A percentile compares a stretch with the other conserved stretches of the same genome.
phyloP scores from a whole-genome alignment of 768 basidiomycete species.

The Artomyces pyxidatus region DNA sequence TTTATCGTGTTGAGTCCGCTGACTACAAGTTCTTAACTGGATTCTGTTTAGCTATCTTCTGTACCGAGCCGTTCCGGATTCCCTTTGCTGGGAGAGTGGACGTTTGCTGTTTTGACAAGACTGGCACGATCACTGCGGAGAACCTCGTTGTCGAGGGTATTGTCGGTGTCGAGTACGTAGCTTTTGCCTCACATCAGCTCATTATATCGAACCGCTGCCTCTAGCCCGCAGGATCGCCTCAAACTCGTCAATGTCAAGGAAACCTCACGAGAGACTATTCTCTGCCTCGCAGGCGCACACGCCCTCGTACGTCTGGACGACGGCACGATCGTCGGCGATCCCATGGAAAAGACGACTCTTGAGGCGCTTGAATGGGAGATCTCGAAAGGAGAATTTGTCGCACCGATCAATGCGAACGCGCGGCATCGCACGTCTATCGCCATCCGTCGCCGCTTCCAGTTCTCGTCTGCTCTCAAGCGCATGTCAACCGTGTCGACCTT shows the following conservation, averaged over 20 bases:
- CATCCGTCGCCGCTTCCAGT: slow-evolving; percentile 92
- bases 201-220: slow-evolving; percentile 1
- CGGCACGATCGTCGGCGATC: slow-evolving; percentile 90
- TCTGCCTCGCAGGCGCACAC: slow-evolving; percentile 90
- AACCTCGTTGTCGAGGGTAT: slow-evolving; percentile 92
- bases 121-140: slow-evolving; percentile 96
- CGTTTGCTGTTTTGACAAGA: slow-evolving; percentile 99
- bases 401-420: slow-evolving; percentile 42
- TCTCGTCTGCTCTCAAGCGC: slow-evolving; percentile 93
- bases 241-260: slow-evolving; percentile 76
- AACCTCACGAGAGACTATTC: slow-evolving; percentile 66
- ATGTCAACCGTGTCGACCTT: slow-evolving; percentile 86
- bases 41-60: slow-evolving; percentile 75
- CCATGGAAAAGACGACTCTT: slow-evolving; percentile 97
- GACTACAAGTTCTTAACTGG: background rate
- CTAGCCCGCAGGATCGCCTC: slow-evolving; percentile 48
- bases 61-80: slow-evolving; percentile 98
- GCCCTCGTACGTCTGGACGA: slow-evolving; percentile 93
- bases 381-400: slow-evolving; percentile 51
- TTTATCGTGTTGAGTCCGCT: slow-evolving; percentile 1
- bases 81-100: slow-evolving; percentile 94
- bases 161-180: slow-evolving; percentile 79
- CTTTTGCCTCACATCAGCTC: slow-evolving; percentile 1
- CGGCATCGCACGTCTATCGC: slow-evolving; percentile 52
- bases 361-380: slow-evolving; percentile 80